Percentiles rank a stretch among this genome's conserved stretches.
These are phyloP conservation scores for Phytophthora uliginosa DNA, from an alignment of 352 stramenopile species.

Conservation along the genomic window DNA sequence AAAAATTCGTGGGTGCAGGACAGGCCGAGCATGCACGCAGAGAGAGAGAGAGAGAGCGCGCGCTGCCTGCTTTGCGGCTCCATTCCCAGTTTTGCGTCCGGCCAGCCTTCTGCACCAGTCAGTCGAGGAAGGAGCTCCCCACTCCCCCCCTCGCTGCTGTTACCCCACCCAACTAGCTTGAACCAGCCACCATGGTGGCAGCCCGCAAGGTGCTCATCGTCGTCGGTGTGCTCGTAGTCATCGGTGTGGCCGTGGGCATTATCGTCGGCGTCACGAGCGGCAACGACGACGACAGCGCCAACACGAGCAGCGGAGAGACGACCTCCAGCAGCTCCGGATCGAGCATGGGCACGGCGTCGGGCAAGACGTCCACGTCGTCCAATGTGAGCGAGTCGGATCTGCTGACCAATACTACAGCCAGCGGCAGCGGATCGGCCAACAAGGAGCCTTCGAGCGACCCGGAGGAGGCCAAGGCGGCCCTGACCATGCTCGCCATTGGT, in stretches of 20 bases:
- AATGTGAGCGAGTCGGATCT: constrained; percentile 67
- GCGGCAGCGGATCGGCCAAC: constrained; percentile 30
- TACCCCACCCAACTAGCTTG: not conserved
- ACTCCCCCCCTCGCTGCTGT: constrained; percentile 20
- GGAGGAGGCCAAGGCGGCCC: constrained; percentile 55
- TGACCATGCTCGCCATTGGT: constrained; percentile 89
- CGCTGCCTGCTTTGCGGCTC: not conserved
- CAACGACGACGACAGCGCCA: constrained; percentile 41
- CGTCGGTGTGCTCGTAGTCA: constrained; percentile 73
- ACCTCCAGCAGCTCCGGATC: constrained; percentile 24
- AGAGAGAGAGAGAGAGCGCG: constrained; percentile 8
- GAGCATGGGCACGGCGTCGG: constrained; percentile 3
- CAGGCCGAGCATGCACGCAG: constrained; percentile 26
- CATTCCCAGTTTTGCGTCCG: constrained; percentile 41
- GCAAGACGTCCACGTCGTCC: constrained; percentile 14
- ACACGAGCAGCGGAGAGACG: constrained; percentile 31
- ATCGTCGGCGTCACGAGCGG: constrained; percentile 71
- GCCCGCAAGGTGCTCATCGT: constrained; percentile 74
- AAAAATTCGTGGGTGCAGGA: constrained; percentile 28
- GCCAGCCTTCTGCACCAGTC: constrained; percentile 20
- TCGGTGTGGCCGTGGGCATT: constrained; percentile 69
- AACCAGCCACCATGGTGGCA: constrained; percentile 37
- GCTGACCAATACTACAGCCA: constrained; percentile 41
- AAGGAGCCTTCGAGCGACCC: constrained; percentile 72
- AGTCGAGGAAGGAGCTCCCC: constrained; percentile 12